Evolutionary conservation across 2,329 filamentous ascomycete species (phyloP).

Genomic region (Penicillium palitans): DNA sequence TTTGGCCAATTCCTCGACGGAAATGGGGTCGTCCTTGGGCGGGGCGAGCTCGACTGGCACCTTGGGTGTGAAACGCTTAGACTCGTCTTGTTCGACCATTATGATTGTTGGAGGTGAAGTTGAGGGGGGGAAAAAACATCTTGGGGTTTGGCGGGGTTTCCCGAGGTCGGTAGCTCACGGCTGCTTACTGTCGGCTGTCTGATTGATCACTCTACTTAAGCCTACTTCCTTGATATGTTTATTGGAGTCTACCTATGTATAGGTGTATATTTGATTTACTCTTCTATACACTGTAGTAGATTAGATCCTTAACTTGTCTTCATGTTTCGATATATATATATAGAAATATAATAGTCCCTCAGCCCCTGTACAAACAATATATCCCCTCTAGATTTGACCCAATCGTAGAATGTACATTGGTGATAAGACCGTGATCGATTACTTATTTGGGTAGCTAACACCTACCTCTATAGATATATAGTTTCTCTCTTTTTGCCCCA

Average conservation of each 20-base stretch:
- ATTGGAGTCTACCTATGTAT: neutral
- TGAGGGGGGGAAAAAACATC: conserved; percentile 25
- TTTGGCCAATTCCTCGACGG: conserved; percentile 73
- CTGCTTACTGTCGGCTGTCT: conserved; percentile 18
- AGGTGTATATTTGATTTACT: no score
- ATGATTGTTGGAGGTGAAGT: conserved; percentile 3
- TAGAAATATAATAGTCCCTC: neutral
- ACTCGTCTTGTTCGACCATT: conserved; percentile 34
- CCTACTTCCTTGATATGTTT: neutral
- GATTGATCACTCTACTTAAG: conserved; percentile 10
- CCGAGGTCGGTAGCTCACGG: neutral
- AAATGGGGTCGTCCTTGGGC: conserved; percentile 85
- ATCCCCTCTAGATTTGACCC: neutral
- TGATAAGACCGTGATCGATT: neutral
- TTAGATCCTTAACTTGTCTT: neutral
- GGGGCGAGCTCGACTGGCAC: conserved; percentile 62
- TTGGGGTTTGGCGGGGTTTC: conserved; percentile 23
- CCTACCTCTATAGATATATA: neutral
- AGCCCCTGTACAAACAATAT: neutral
- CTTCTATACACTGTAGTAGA: neutral
- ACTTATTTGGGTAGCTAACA: neutral
- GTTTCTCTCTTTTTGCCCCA: neutral
- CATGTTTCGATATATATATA: neutral
- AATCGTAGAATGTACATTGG: neutral
- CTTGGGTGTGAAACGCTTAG: conserved; percentile 45